Evolutionary conservation across 352 stramenopile genomes (phyloP).

Genomic region (Salisapilia sapeloensis): DNA sequence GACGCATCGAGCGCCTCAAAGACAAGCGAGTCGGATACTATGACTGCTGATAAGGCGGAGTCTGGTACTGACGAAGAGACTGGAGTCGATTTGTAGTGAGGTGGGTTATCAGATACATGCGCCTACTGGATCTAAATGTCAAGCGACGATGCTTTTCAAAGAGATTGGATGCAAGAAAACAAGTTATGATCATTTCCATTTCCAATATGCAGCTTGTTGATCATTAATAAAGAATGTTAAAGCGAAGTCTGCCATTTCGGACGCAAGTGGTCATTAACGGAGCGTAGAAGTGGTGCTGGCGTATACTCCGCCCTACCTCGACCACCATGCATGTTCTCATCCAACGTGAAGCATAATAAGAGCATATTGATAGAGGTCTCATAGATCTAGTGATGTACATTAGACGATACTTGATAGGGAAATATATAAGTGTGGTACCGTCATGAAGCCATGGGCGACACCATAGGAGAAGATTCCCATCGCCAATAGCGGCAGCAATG

Average conservation of each 20-base stretch:
- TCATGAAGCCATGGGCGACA: slow-evolving; percentile 68
- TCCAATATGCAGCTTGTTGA: too few relatives aligned
- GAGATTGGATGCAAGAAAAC: too few relatives aligned
- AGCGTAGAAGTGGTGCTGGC: slow-evolving; percentile 40
- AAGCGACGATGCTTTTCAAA: too few relatives aligned
- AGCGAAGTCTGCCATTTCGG: slow-evolving; percentile 71
- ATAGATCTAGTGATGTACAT: slow-evolving; percentile 30
- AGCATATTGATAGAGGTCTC: slow-evolving; percentile 77
- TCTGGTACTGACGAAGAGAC: too few relatives aligned
- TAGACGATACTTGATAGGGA: background rate
- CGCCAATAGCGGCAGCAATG: slow-evolving; percentile 39
- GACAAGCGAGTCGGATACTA: too few relatives aligned
- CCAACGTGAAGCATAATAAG: slow-evolving; percentile 72
- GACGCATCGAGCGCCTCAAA: too few relatives aligned
- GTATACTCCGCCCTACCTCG: slow-evolving; percentile 49
- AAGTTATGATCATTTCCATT: too few relatives aligned
- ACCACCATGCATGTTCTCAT: slow-evolving; percentile 68
- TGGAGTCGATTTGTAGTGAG: too few relatives aligned
- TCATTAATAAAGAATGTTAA: slow-evolving; percentile 13
- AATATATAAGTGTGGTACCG: slow-evolving; percentile 14
- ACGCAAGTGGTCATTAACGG: slow-evolving; percentile 64
- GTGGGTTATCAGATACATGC: too few relatives aligned
- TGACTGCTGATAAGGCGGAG: too few relatives aligned
- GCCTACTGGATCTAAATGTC: too few relatives aligned
- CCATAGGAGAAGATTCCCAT: slow-evolving; percentile 60